Percentiles rank a stretch among this genome's conserved stretches.
Conservation (phyloP, 768 basidiomycete species). For the Omphalotus guepiniiformis region DNA sequence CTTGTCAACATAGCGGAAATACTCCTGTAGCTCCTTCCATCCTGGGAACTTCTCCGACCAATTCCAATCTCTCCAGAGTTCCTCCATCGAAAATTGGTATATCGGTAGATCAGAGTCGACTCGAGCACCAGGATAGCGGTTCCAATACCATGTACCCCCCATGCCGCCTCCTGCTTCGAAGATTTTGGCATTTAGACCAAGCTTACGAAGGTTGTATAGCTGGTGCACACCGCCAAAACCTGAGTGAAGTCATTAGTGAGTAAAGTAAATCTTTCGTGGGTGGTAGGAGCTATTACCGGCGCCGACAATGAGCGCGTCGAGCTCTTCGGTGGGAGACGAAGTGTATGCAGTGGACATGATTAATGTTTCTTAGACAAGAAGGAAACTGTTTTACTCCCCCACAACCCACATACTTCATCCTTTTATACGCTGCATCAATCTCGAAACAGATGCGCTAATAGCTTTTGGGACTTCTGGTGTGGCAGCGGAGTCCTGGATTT, state of each 20-base stretch:
- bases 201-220: conserved; percentile 7
- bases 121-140: conserved; percentile 12
- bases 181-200: conserved; percentile 10
- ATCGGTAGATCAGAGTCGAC: conserved; percentile 12
- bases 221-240: conserved; percentile 8
- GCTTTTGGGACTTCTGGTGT: no score
- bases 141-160: conserved; percentile 17
- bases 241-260: no score
- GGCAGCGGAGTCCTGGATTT: no score
- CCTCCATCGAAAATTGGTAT: conserved; percentile 12
- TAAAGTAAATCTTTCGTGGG: no score
- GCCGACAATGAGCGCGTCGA: conserved; percentile 5
- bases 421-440: no score
- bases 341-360: no score
- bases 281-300: neutral
- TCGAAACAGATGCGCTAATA: no score
- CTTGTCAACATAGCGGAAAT: conserved; percentile 14
- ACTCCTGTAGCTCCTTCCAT: conserved; percentile 8
- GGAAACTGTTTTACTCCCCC: no score
- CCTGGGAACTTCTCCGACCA: conserved; percentile 11
- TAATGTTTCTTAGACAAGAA: no score
- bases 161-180: conserved; percentile 13
- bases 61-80: conserved; percentile 12
- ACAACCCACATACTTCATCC: no score
- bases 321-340: conserved; percentile 2